These are phyloP conservation scores for Clonostachys solani DNA, from an alignment of 2,329 filamentous ascomycete species.

Conservation along the genomic window DNA sequence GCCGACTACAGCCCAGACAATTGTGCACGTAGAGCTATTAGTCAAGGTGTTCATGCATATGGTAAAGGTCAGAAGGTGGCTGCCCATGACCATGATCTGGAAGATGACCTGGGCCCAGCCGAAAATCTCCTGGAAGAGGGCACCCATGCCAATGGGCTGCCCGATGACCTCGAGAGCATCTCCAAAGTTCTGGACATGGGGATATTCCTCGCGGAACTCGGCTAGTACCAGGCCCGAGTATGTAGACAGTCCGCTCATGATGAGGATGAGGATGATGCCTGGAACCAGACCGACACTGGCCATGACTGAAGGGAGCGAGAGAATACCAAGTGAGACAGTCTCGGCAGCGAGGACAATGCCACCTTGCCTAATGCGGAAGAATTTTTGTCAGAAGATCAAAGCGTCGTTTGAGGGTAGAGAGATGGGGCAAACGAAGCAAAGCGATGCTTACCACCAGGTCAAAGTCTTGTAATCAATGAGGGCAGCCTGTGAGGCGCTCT, in stretches of 20 bases:
- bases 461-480: conserved; percentile 30
- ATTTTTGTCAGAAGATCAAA: too few relatives aligned
- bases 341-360: conserved; percentile 37
- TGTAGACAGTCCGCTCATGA: conserved; percentile 63
- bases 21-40: conserved; percentile 54
- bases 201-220: conserved; percentile 68
- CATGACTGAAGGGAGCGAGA: conserved; percentile 74
- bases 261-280: conserved; percentile 67
- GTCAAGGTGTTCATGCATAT: conserved; percentile 64
- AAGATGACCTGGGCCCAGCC: conserved; percentile 57
- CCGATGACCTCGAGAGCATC: conserved; percentile 59
- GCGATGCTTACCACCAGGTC: conserved; percentile 26
- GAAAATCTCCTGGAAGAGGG: conserved; percentile 52
- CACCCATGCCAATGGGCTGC: conserved; percentile 38
- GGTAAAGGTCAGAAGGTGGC: conserved; percentile 64
- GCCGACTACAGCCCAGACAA: conserved; percentile 59
- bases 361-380: conserved; percentile 28
- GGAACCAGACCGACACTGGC: conserved; percentile 68
- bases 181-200: conserved; percentile 62
- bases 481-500: neutral
- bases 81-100: conserved; percentile 64
- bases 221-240: conserved; percentile 51
- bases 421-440: neutral
- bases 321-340: conserved; percentile 44
- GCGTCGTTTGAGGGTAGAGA: neutral